phyloP scores from a whole-genome alignment of 2,329 filamentous ascomycete species.

The Diaporthe australafricana region DNA sequence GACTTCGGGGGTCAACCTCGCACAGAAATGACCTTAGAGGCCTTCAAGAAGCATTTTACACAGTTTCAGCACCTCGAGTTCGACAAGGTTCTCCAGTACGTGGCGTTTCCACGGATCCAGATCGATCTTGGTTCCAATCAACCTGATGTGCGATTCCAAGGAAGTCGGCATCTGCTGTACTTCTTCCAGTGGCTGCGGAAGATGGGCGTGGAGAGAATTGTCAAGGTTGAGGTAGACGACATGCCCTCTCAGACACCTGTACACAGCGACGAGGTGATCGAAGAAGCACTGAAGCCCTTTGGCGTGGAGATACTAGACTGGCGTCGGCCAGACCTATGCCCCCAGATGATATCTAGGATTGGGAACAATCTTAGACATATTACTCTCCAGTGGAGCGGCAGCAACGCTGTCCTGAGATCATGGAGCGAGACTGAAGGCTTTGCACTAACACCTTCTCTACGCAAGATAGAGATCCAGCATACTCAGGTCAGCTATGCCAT shows the following conservation, averaged over 20 bases:
- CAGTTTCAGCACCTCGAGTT: neutral
- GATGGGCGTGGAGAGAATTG: neutral
- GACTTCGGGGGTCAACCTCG: neutral
- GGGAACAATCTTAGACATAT: neutral
- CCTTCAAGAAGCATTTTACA: neutral
- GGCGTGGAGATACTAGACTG: constrained; percentile 7
- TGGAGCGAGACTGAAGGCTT: neutral
- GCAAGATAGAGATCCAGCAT: constrained; percentile 17
- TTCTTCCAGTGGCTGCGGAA: neutral
- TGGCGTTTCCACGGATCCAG: neutral
- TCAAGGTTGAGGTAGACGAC: neutral
- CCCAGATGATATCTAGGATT: neutral
- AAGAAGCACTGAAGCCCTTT: neutral
- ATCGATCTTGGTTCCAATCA: neutral
- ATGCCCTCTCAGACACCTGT: neutral
- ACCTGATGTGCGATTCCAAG: neutral
- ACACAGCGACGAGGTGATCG: neutral
- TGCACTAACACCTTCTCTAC: neutral
- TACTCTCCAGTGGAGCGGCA: neutral
- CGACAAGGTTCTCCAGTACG: neutral
- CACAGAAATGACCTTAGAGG: too few relatives aligned
- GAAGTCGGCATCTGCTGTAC: neutral
- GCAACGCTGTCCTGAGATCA: neutral
- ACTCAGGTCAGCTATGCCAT: neutral
- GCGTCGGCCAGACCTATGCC: neutral